Evolutionary conservation across 2,329 filamentous ascomycete species (phyloP), one percentile per base, ranked within the genome.

Genomic region (Penicillium glabrum): DNA sequence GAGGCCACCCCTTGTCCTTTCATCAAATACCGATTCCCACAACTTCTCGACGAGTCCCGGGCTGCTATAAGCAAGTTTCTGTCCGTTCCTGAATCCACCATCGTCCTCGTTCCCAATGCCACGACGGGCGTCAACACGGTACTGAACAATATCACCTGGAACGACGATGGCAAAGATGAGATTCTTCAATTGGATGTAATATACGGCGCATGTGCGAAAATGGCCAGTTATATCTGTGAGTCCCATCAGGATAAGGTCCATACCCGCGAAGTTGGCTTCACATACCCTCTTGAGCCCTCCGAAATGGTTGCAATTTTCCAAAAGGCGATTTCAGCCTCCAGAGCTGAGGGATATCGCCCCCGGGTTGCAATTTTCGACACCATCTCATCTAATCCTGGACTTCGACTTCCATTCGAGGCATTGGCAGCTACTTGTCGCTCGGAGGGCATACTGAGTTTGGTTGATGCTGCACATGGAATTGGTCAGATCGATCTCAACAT

Each of bases 381-480:
- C 0, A 85, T 96, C 6, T 85, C 86, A 6, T 90, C 88, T 14
- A 78, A 89, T 26, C 91, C 91, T 0, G 91, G 89, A 1, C 80
- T 95, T 0, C 77, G 85, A 2, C 83, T 95, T 63, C 91, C 91
- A 0, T 96, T 88, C 72, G 84, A 91, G 69, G 74, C 72, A 1
- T 75, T 95, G 54, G 81, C 82, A 1, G 70, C 72, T 5, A 78
- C 82, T 1, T 95, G 91, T 69, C 82, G 80, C 51, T 80, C 86
- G 53, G 76, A 86, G 23, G 83, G 81, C 0, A 77, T 96, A 6
- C 69, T 92, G 41, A 90, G 86, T 62, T 77, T 89, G 46, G 79
- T 96, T 35, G 91, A 96, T 69, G 91, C 84, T 27, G 91, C 91
- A 0, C 91, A 96, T 72, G 86, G 88, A 5, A 77, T 93, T 31